These are phyloP conservation scores for Hypholoma sublateritium DNA, from an alignment of 768 basidiomycete species.

Conservation along the genomic window DNA sequence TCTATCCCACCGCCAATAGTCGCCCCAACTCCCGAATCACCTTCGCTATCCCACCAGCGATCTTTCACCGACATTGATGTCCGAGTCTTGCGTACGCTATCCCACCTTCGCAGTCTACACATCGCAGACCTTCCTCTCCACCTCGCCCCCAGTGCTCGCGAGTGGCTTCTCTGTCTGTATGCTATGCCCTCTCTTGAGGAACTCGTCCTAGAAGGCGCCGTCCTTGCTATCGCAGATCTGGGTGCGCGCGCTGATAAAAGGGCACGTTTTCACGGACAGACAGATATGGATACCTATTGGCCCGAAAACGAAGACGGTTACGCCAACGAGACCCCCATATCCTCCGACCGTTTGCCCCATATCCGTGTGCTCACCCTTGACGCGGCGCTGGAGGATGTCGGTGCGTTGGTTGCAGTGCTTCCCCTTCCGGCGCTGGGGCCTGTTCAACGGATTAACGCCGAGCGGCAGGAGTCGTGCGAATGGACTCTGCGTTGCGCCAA, in stretches of 20 bases:
- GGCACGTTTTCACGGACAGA: background rate
- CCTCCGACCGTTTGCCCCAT: background rate
- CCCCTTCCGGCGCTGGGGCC: background rate
- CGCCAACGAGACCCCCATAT: background rate
- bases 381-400: conserved; percentile 3
- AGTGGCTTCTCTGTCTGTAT: background rate
- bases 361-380: background rate
- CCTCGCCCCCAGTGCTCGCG: background rate
- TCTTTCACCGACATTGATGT: background rate
- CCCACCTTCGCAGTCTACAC: background rate
- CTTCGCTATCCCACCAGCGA: background rate
- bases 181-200: background rate
- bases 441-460: background rate
- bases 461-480: background rate
- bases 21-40: background rate
- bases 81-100: background rate
- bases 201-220: conserved; percentile 1
- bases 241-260: background rate
- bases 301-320: background rate
- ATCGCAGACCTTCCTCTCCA: conserved; percentile 1
- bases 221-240: background rate
- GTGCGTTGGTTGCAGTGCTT: background rate
- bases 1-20: background rate
- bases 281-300: too few relatives aligned
- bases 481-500: conserved; percentile 2